Base-by-base conservation (phyloP, 148 eudicot genomes). In the Rhododendron griersonianum region DNA sequence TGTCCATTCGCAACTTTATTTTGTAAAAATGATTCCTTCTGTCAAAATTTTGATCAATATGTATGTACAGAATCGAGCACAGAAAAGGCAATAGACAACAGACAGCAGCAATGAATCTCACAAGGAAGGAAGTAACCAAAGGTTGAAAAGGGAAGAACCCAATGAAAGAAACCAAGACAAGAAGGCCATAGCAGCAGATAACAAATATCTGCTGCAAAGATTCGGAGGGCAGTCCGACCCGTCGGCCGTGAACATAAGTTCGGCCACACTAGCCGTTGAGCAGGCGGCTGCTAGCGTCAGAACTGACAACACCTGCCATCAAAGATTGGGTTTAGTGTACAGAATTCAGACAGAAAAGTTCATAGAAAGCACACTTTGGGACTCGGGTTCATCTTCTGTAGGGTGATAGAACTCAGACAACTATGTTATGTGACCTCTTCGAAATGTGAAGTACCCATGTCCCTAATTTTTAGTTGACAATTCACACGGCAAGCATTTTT, bases 111-210 rank as follows among this genome's bases (percentile, higher is more conserved):
- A 41, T 41, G 53, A 77, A 55, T 87, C 85, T 28, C 15, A 87
- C 73, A 91, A 76, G 19, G 89, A 86, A 45, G 95, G 93, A 84
- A 93, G 93, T 50, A 91, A 53, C 95, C 95, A 93, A 11, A 93
- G 88, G 84, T 93, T 93, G 78, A 84, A 83, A 59, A 93, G 92
- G 48, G 89, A 86, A 5, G 95, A 91, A 53, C 86, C 91, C 82
- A 86, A 0, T 4, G 89, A 90, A 16, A 91, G 81, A 45, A 88
- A 87, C 95, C 95, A 93, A 39, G 92, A 89, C 44, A 89, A 85
- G 87, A 90, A 90, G 23, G 95, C 95, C 87, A 90, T 86, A 5
- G 87, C 83, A 30, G 91, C 89, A 18, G 94, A 90, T 83, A 92
- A 81, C 79, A 84, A 87, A 87, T 91, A 92, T 84, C 90, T 89